Base-by-base conservation (phyloP, 495 filamentous ascomycete genomes). In the Apiosordaria backusii region DNA sequence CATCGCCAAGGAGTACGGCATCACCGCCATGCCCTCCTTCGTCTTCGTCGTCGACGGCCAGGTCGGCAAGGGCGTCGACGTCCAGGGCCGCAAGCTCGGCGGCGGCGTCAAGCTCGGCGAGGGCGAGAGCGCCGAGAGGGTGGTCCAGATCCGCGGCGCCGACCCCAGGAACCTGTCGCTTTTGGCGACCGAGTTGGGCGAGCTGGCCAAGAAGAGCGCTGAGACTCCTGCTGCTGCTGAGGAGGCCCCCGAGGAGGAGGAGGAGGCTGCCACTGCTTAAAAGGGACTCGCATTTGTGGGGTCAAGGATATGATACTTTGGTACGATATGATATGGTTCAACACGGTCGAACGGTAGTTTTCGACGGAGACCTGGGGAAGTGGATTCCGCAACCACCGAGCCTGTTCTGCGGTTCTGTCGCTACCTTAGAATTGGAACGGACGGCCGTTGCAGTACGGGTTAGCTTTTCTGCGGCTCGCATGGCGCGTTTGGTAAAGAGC, bases 21-120 rank as follows among this genome's bases (percentile, higher is more conserved):
- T 88, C 27, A 71, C 72, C 63, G 87, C 87, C 29, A 87, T 92
- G 84, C 93, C 93, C 0, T 92, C 91, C 52, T 96, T 97, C 80
- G 79, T 96, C 62, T 86, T 96, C 70, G 90, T 97, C 80, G 88
- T 92, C 74, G 85, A 89, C 63, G 86, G 88, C 65, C 77, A 84
- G 61, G 82, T 87, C 65, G 82, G 85, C 61, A 83, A 92, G 40
- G 81, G 82, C 61, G 88, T 88, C 66, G 90, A 88, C 55, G 80
- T 89, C 72, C 57, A 27, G 57, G 40, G 24, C 23, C 25, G 24
- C 57, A 55, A 52, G 22, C 10, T 63, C 19, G 61, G n/a, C 7
- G 65, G 65, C 21, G 57, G 57, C 22, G 63, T 35, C 15, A 65
- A 70, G 52, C 26, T 65, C 9, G 29, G 19, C 19, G 63, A 59